Evolutionary conservation across 768 basidiomycete genomes (phyloP), one percentile per base, ranked within the genome.

Genomic region (Pleurotus platypus): DNA sequence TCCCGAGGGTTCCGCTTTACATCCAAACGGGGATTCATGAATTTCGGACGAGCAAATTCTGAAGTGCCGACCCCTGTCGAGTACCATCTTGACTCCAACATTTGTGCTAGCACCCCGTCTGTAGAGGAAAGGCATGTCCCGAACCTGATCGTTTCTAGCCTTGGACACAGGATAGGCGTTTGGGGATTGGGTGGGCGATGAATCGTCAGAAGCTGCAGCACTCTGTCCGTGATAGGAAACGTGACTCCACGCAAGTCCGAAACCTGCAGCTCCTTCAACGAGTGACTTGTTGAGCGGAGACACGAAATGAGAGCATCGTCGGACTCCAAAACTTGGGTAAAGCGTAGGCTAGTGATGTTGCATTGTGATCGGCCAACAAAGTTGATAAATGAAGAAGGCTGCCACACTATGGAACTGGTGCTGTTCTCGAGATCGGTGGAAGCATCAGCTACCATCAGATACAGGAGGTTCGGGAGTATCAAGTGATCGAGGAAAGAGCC

Each of bases 271-370:
- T 49, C 45, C n/a, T 9, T 49, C n/a, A 63, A 45, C 12, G 62
- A 63, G 12, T 46, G 38, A 22, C 58, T 63, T 13, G 49, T 55
- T 16, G 50, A 45, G 18, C 51, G 46, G 11, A 64, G 55, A 49
- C 63, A 64, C 26, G 62, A 54, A 22, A 64, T 60, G 37, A 64
- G 59, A n/a, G 57, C 59, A 24, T 56, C 42, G 35, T 64, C 63
- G 15, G 58, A 58, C 16, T 59, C 46, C 42, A 62, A 48, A 9
- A 58, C 59, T 30, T 62, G 53, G 9, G 57, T 43, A n/a, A 64
- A 47, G 45, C 53, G 54, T 7, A 64, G 57, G 11, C 18, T 35
- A 18, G 46, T 40, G 16, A 64, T 50, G 27, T 57, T 16, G 46
- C 61, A 58, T 38, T 50, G 22, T 15, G 63, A 64, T 11, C 61